Base-by-base conservation (phyloP, 306 rosid genomes). In the Quercus suber region DNA sequence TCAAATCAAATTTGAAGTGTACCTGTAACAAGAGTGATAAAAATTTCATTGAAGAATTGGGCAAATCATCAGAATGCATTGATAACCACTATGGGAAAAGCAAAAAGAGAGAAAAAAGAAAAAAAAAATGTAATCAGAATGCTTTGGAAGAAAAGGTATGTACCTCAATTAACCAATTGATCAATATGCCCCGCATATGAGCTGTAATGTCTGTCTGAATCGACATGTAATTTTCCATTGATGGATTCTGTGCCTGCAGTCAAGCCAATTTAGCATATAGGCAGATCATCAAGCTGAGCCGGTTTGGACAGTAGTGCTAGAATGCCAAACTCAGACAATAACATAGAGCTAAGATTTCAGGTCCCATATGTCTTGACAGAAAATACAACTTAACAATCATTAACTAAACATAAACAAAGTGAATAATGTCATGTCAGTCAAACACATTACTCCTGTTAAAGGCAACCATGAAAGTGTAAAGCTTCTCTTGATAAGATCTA, bases 131-230 rank as follows among this genome's bases (percentile, higher is more conserved):
- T 1, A 56, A 84, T 70, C 28, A 41, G 41, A 65, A 71, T 61
- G 71, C 43, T 52, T 70, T 51, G 20, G n/a, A 63, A 57, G 57
- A 76, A 65, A 55, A 75, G 79, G 58, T 73, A 79, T 0, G 21
- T 90, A 91, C 98, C 88, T 95, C 99, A 85, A 89, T 92, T 71
- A 95, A 76, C 97, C 98, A 92, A 85, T 95, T 92, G 85, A 95
- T 79, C 88, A 95, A 82, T 84, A 95, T 81, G 71, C 88, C 93
- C 33, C 99, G 97, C 98, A 92, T 90, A 30, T 81, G 90, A 80
- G 90, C 84, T 63, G 90, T 81, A 74, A 92, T 82, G 59, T 91
- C 91, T 77, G 85, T 85, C 86, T 95, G 99, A 69, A 79, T 82
- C 43, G 88, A 87, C 89, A 90, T 79, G 82, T 87, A 91, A 86